Conservation (phyloP, 345 rosid genomes). For the Brassica cretica region DNA sequence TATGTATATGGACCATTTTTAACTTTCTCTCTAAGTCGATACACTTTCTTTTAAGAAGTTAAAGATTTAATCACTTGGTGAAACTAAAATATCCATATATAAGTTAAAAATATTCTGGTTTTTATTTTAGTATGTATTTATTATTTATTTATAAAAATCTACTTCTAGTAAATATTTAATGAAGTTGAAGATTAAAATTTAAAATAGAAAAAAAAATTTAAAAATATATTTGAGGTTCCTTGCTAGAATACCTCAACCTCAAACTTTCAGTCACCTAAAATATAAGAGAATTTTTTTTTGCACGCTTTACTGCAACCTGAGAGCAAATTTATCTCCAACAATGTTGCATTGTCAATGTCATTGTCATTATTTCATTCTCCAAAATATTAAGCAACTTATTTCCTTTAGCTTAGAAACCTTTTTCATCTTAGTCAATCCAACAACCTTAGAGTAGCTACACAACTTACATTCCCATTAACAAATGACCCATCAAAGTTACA, state of each 20-base stretch:
- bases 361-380: background rate
- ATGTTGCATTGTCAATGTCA: background rate
- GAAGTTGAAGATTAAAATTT: background rate
- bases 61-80: background rate
- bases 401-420: background rate
- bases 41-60: background rate
- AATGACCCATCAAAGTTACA: background rate
- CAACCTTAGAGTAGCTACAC: background rate
- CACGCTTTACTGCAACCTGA: background rate
- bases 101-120: background rate
- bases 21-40: background rate
- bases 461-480: background rate
- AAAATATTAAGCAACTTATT: background rate
- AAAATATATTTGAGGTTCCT: background rate
- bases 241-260: background rate
- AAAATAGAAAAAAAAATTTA: no score
- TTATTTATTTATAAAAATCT: background rate
- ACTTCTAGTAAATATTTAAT: background rate
- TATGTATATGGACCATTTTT: background rate
- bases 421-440: background rate
- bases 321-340: background rate
- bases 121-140: background rate
- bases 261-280: background rate
- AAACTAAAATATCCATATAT: background rate
- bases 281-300: background rate